Evolutionary conservation across 2,329 filamentous ascomycete genomes (phyloP).

Genomic region (Fulvia fulva): DNA sequence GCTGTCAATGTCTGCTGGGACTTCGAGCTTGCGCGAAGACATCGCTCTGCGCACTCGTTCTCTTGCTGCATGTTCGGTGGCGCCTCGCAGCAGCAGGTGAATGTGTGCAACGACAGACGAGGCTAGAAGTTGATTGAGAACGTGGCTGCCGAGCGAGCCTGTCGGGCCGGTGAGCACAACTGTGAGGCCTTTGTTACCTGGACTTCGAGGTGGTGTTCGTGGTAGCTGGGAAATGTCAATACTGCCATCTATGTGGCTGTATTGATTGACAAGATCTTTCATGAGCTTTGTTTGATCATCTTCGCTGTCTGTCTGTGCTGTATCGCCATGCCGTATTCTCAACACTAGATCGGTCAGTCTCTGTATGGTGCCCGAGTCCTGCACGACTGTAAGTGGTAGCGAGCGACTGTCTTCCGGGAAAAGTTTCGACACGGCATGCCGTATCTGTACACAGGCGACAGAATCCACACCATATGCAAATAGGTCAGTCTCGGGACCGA

Average conservation of each 20-base stretch:
- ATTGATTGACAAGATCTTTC: constrained; percentile 46
- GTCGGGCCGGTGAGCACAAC: constrained; percentile 49
- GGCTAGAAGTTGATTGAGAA: constrained; percentile 45
- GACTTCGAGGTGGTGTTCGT: constrained; percentile 10
- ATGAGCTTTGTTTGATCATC: constrained; percentile 42
- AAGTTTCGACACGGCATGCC: constrained; percentile 36
- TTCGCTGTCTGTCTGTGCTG: constrained; percentile 20
- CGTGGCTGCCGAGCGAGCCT: constrained; percentile 50
- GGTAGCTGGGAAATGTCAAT: constrained; percentile 21
- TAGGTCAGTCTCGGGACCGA: constrained; percentile 42
- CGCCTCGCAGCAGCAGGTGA: constrained; percentile 55
- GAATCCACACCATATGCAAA: constrained; percentile 60
- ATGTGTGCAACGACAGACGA: constrained; percentile 42
- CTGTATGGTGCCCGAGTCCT: constrained; percentile 55
- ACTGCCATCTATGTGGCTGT: constrained; percentile 30
- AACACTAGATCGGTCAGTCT: constrained; percentile 39
- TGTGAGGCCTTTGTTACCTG: neutral
- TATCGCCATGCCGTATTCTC: constrained; percentile 37
- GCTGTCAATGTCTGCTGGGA: constrained; percentile 22
- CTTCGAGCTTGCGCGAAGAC: constrained; percentile 33
- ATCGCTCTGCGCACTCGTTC: constrained; percentile 47
- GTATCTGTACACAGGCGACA: constrained; percentile 53
- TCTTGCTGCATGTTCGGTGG: constrained; percentile 39
- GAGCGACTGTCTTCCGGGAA: constrained; percentile 33
- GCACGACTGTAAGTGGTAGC: constrained; percentile 56